Conservation (phyloP, 1,284 basidiomycete species). For the Testicularia cyperi region DNA sequence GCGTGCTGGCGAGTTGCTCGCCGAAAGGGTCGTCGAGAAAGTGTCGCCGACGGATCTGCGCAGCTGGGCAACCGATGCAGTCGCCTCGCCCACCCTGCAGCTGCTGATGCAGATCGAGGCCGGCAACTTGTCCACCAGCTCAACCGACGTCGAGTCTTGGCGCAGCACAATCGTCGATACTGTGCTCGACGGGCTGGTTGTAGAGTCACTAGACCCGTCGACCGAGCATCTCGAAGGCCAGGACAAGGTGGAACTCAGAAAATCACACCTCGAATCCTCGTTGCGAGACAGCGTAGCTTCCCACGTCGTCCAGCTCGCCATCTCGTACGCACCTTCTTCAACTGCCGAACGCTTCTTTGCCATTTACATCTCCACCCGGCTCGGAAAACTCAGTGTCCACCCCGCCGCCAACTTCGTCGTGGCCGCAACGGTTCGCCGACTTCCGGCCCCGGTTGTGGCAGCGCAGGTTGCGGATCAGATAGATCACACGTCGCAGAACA, state of each 20-base stretch:
- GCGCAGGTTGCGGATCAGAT: constrained; percentile 5
- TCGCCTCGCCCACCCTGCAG: constrained; percentile 48
- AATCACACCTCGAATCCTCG: constrained; percentile 41
- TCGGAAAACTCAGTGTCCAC: constrained; percentile 51
- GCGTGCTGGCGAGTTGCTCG: constrained; percentile 8
- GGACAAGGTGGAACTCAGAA: constrained; percentile 15
- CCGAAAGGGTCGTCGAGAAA: constrained; percentile 7
- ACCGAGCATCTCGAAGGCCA: constrained; percentile 1
- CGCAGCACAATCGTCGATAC: constrained; percentile 33
- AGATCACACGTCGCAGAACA: constrained; percentile 12
- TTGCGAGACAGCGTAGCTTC: constrained; percentile 55
- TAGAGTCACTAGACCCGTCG: neutral
- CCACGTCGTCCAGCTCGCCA: constrained; percentile 45
- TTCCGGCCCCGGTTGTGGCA: constrained; percentile 4
- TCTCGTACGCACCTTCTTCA: constrained; percentile 12
- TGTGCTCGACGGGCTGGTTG: constrained; percentile 39
- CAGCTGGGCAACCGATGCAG: constrained; percentile 32
- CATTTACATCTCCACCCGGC: constrained; percentile 41
- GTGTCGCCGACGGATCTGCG: constrained; percentile 12
- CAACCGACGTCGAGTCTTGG: constrained; percentile 2
- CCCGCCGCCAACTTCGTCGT: constrained; percentile 56
- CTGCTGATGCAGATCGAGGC: constrained; percentile 40
- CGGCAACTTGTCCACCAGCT: neutral
- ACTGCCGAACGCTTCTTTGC: constrained; percentile 36
- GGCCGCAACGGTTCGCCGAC: constrained; percentile 22